Conservation (phyloP, 2,329 filamentous ascomycete genomes). For the Nothomitra cinnamomea region DNA sequence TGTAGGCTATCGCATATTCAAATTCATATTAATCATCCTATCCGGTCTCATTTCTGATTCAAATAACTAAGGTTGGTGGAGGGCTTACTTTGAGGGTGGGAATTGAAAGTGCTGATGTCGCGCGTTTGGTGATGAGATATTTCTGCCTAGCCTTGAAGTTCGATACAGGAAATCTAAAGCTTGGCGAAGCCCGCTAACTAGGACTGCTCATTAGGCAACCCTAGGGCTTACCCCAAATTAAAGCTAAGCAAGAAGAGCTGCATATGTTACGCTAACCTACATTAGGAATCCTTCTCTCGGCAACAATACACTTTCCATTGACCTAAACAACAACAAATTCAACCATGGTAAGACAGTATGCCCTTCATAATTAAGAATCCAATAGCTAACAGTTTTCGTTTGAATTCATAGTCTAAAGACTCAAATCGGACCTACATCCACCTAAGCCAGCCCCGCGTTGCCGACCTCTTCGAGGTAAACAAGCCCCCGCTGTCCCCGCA, state of each 20-base stretch:
- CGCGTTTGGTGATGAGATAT: too few species aligned
- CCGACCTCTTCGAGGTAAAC: constrained; percentile 53
- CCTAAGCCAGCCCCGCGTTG: constrained; percentile 53
- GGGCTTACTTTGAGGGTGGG: not conserved
- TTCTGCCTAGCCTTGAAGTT: not conserved
- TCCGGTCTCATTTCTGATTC: too few species aligned
- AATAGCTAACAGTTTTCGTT: not conserved
- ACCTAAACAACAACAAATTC: too few species aligned
- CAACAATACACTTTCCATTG: too few species aligned
- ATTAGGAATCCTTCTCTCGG: not conserved
- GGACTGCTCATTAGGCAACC: not conserved
- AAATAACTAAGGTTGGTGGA: too few species aligned
- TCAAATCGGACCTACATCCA: constrained; percentile 59
- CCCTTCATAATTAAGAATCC: too few species aligned
- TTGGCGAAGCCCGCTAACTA: not conserved
- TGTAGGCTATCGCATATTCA: too few species aligned
- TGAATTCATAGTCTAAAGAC: constrained; percentile 42
- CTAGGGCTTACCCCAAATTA: not conserved
- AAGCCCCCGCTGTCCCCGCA: too few species aligned
- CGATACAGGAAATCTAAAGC: not conserved
- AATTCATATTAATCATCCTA: not conserved
- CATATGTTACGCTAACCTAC: not conserved
- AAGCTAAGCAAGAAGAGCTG: too few species aligned
- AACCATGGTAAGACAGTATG: too few species aligned
- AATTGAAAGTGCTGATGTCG: too few species aligned